phyloP scores from a whole-genome alignment of 768 basidiomycete genomes.

The Mycena floridula region DNA sequence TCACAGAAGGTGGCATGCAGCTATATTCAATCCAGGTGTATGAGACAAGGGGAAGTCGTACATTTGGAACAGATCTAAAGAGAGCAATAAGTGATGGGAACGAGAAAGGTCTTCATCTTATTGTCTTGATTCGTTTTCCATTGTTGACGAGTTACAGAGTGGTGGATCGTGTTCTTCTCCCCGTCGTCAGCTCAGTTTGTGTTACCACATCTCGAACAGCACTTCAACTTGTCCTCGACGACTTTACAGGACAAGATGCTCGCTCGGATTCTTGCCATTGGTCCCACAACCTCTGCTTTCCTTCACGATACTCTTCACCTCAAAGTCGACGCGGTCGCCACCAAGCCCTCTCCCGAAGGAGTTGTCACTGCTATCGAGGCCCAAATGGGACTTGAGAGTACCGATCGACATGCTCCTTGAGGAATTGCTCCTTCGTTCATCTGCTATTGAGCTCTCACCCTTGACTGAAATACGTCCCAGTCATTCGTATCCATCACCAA shows the following conservation, averaged over 20 bases:
- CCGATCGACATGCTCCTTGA: no score
- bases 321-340: constrained; percentile 47
- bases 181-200: constrained; percentile 64
- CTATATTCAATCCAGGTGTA: constrained; percentile 62
- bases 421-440: no score
- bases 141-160: constrained; percentile 22
- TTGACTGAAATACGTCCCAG: no score
- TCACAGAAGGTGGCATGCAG: constrained; percentile 35
- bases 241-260: neutral
- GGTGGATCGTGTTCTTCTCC: constrained; percentile 77
- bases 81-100: constrained; percentile 19
- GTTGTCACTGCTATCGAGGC: constrained; percentile 30
- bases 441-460: no score
- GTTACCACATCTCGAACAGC: constrained; percentile 38
- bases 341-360: constrained; percentile 50
- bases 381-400: no score
- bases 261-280: constrained; percentile 54
- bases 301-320: constrained; percentile 39
- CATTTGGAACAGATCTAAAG: constrained; percentile 40
- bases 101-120: constrained; percentile 11
- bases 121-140: constrained; percentile 2
- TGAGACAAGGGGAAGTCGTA: constrained; percentile 51
- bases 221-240: constrained; percentile 31
- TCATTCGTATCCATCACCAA: no score
- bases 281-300: constrained; percentile 55